Evolutionary conservation across 129 eudicot genomes (phyloP).

Genomic region (Sambucus nigra): DNA sequence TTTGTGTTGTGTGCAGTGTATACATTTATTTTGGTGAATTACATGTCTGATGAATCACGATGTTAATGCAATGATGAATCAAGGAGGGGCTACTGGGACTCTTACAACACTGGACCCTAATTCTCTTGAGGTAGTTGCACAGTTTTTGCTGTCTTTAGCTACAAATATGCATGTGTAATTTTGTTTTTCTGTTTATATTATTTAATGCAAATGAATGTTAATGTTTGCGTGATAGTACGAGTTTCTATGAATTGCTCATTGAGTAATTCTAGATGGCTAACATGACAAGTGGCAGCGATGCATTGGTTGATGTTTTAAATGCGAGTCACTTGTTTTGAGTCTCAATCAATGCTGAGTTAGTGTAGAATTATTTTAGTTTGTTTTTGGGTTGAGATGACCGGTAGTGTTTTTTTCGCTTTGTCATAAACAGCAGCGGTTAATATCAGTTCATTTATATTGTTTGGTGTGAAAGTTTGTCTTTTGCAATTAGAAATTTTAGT

Average conservation of each 20-base stretch:
- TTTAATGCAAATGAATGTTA: background rate
- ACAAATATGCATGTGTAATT: background rate
- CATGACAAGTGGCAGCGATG: background rate
- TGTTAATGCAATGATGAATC: constrained; percentile 44
- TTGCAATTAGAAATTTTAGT: background rate
- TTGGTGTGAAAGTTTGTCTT: background rate
- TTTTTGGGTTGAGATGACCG: too few species aligned
- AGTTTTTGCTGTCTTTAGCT: background rate
- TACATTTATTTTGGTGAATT: background rate
- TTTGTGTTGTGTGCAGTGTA: background rate
- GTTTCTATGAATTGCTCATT: background rate
- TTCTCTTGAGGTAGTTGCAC: constrained; percentile 44
- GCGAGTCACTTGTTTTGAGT: too few species aligned
- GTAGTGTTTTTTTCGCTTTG: background rate
- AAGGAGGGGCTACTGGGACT: constrained; percentile 43
- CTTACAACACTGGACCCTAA: constrained; percentile 29
- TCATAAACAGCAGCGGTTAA: background rate
- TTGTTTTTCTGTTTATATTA: background rate
- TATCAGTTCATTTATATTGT: background rate
- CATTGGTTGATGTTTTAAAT: too few species aligned
- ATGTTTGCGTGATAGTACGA: background rate
- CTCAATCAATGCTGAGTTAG: too few species aligned
- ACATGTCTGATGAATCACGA: constrained; percentile 13
- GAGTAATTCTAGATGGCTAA: too few species aligned
- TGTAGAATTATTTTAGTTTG: too few species aligned